These are phyloP conservation scores for Dactylonectria estremocensis DNA, from an alignment of 2,329 filamentous ascomycete species.

Conservation along the genomic window DNA sequence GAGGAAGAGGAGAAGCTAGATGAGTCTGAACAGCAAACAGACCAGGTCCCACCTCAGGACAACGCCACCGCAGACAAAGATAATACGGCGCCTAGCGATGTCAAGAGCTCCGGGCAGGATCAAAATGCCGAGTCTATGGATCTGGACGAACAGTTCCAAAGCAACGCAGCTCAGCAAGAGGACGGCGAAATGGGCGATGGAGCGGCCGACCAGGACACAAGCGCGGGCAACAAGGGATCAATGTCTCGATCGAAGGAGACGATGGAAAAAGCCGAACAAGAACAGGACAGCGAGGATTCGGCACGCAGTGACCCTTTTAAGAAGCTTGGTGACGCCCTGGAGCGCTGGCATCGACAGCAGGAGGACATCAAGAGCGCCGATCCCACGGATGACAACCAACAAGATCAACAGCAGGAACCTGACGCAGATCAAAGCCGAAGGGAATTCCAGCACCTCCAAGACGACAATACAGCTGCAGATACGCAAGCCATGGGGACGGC, in stretches of 20 bases:
- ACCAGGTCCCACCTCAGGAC: slow-evolving; percentile 58
- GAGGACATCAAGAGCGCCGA: slow-evolving; percentile 79
- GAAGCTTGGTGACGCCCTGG: slow-evolving; percentile 92
- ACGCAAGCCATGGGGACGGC: slow-evolving; percentile 93
- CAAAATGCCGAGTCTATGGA: slow-evolving; percentile 75
- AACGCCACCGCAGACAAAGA: slow-evolving; percentile 70
- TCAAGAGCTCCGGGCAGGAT: slow-evolving; percentile 75
- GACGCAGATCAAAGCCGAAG: slow-evolving; percentile 74
- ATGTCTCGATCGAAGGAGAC: slow-evolving; percentile 65
- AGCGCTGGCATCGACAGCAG: slow-evolving; percentile 93
- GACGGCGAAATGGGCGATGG: slow-evolving; percentile 77
- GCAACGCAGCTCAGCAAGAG: slow-evolving; percentile 75
- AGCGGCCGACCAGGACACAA: slow-evolving; percentile 74
- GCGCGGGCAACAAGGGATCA: slow-evolving; percentile 74
- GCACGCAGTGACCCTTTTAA: slow-evolving; percentile 82
- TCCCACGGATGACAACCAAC: slow-evolving; percentile 57
- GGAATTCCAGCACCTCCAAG: slow-evolving; percentile 94
- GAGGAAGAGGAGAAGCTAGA: slow-evolving; percentile 69
- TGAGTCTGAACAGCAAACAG: slow-evolving; percentile 67
- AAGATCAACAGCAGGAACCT: slow-evolving; percentile 62
- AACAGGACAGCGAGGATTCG: slow-evolving; percentile 62
- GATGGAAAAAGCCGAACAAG: slow-evolving; percentile 62
- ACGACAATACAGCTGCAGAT: slow-evolving; percentile 86
- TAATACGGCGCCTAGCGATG: slow-evolving; percentile 75
- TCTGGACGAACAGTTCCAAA: slow-evolving; percentile 73